Evolutionary conservation across 140 eudicot species (phyloP), one percentile per base, ranked within the genome.

Genomic region (Anethum foeniculum): DNA sequence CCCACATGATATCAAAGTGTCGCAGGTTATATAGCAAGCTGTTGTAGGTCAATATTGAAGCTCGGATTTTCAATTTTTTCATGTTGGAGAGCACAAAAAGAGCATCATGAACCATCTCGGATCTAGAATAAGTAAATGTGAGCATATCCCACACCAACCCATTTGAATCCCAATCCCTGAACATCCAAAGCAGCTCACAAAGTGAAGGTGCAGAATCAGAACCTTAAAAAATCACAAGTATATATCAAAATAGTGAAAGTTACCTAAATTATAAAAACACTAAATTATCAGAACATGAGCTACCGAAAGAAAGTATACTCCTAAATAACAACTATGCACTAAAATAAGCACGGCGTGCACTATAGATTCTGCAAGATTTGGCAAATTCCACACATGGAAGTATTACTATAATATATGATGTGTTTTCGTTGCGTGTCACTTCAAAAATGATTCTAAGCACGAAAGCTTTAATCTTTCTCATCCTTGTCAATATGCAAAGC

Each of bases 91-190:
- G 81, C 75, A 90, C 89, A 30, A 82, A 85, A 71, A 94, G 92
- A 58, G 98, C 95, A 86, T 92, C 97, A 30, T 86, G 86, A 23
- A 92, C 87, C 99, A 90, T 89, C 80, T 86, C 87, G 32, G 83
- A 85, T 85, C 88, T 84, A 72, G 95, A 89, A 81, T 95, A 95
- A 49, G 88, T 89, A 84, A 90, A 89, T 30, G 97, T 93, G 85
- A 95, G 71, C 89, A 91, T 86, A 75, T 94, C 97, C 98, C 94
- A 94, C 74, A 94, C 94, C 64, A 89, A 44, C 80, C 77, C 86
- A 77, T 80, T 90, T 74, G 89, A 74, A 69, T 88, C 82, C 91
- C 90, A 85, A 69, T 67, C 80, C 79, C 68, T 83, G 80, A 92
- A 94, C 84, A 78, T 76, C 25, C 77, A 83, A 86, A 94, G 97